Conservation (phyloP, 2,329 filamentous ascomycete genomes). For the Phialophora verrucosa region DNA sequence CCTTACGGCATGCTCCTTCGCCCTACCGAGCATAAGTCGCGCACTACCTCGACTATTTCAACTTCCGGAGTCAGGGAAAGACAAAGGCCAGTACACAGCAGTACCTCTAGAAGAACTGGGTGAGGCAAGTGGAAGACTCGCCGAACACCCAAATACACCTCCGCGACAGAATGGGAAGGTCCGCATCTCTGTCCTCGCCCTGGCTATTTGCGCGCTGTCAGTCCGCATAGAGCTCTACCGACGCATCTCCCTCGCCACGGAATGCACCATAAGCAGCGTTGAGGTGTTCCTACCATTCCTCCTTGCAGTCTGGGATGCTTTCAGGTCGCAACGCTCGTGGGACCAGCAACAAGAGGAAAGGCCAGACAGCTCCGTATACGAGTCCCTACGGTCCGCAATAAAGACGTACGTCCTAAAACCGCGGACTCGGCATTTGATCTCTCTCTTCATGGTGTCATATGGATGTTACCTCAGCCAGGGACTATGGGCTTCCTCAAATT, state of each 20-base stretch:
- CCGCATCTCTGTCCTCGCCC: conserved; percentile 30
- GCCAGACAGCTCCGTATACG: conserved; percentile 30
- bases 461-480: conserved; percentile 48
- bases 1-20: conserved; percentile 49
- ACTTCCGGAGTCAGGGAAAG: conserved; percentile 8
- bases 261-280: conserved; percentile 48
- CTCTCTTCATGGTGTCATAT: conserved; percentile 47
- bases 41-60: conserved; percentile 42
- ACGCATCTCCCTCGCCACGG: conserved; percentile 48
- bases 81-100: conserved; percentile 21
- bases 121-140: conserved; percentile 19
- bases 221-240: conserved; percentile 50
- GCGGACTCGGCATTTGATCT: conserved; percentile 47
- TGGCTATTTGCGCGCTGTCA: conserved; percentile 40
- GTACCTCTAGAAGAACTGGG: conserved; percentile 31
- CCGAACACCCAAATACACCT: conserved; percentile 7
- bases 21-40: conserved; percentile 47
- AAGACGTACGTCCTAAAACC: conserved; percentile 42
- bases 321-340: conserved; percentile 43
- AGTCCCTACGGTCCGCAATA: conserved; percentile 37
- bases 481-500: conserved; percentile 47
- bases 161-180: conserved; percentile 27
- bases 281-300: conserved; percentile 48
- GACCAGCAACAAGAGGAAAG: conserved; percentile 35
- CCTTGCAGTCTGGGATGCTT: conserved; percentile 50